These are phyloP conservation scores for Pulveroboletus ravenelii DNA, from an alignment of 768 basidiomycete genomes.

Conservation along the genomic window DNA sequence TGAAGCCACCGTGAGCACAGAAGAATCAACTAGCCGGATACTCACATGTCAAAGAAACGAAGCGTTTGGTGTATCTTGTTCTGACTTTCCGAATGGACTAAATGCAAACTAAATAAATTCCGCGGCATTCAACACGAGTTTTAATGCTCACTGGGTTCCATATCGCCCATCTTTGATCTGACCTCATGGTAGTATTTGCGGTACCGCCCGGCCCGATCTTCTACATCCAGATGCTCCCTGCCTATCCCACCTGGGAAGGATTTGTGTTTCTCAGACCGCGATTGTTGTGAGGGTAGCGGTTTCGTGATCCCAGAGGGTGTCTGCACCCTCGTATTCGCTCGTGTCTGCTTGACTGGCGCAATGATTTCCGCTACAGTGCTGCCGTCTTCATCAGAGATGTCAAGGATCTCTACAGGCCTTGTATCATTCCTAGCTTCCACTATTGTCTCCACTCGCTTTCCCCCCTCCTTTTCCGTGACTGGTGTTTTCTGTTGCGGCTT, in stretches of 20 bases:
- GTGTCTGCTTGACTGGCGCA: constrained; percentile 22
- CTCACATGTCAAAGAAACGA: constrained; percentile 73
- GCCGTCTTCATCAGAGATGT: constrained; percentile 20
- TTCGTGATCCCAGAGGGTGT: constrained; percentile 3
- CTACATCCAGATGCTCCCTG: constrained; percentile 34
- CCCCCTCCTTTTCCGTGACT: constrained; percentile 6
- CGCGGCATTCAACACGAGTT: not conserved
- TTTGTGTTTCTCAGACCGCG: constrained; percentile 6
- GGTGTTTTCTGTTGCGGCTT: constrained; percentile 16
- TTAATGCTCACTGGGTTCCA: constrained; percentile 51
- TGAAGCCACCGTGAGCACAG: constrained; percentile 24
- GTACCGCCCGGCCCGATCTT: constrained; percentile 50
- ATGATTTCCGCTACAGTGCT: not conserved
- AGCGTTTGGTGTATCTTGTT: constrained; percentile 67
- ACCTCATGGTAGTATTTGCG: constrained; percentile 45
- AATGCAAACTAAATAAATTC: constrained; percentile 1
- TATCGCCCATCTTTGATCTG: constrained; percentile 48
- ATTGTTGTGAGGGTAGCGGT: not conserved
- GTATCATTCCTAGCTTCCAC: not conserved
- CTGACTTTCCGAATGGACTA: constrained; percentile 64
- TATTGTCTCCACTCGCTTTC: constrained; percentile 1
- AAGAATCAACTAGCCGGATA: not conserved
- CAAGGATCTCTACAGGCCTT: constrained; percentile 1
- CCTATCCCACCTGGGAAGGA: constrained; percentile 9
- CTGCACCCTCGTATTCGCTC: constrained; percentile 22